phyloP scores from a whole-genome alignment of 2,329 filamentous ascomycete species.

The Keithomyces neogunnii region DNA sequence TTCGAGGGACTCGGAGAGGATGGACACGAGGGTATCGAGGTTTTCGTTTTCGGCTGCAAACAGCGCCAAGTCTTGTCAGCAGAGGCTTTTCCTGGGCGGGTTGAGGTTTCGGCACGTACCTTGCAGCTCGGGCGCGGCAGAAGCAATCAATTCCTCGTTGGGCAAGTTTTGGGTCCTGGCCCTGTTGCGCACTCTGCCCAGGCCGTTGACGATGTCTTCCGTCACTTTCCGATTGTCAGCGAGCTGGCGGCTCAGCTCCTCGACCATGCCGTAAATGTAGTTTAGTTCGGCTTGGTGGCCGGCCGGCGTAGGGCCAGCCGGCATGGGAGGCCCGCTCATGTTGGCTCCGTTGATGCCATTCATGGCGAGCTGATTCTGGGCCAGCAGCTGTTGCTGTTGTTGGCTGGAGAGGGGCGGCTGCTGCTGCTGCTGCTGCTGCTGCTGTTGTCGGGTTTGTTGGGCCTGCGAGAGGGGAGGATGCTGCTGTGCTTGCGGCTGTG shows the following conservation, averaged over 20 bases:
- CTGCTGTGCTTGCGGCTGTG: constrained; percentile 10
- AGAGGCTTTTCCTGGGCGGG: not conserved
- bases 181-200: constrained; percentile 51
- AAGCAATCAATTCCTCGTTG: constrained; percentile 51
- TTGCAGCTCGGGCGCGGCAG: constrained; percentile 47
- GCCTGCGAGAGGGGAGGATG: too few species aligned
- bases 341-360: constrained; percentile 42
- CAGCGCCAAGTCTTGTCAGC: not conserved
- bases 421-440: constrained; percentile 7
- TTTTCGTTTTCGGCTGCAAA: constrained; percentile 46
- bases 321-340: constrained; percentile 24
- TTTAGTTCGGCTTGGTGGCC: constrained; percentile 61
- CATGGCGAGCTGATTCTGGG: constrained; percentile 36
- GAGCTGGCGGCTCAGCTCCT: constrained; percentile 55
- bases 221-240: constrained; percentile 52
- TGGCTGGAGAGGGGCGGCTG: constrained; percentile 8
- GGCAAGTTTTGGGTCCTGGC: constrained; percentile 42
- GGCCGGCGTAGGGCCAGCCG: constrained; percentile 50
- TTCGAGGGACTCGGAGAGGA: constrained; percentile 54
- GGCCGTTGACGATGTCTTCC: constrained; percentile 55
- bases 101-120: constrained; percentile 29
- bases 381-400: constrained; percentile 11
- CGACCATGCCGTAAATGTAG: constrained; percentile 60
- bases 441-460: too few species aligned
- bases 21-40: constrained; percentile 52